Evolutionary conservation across 306 rosid genomes (phyloP).

Genomic region (barrel medic (Medicago truncatula)): DNA sequence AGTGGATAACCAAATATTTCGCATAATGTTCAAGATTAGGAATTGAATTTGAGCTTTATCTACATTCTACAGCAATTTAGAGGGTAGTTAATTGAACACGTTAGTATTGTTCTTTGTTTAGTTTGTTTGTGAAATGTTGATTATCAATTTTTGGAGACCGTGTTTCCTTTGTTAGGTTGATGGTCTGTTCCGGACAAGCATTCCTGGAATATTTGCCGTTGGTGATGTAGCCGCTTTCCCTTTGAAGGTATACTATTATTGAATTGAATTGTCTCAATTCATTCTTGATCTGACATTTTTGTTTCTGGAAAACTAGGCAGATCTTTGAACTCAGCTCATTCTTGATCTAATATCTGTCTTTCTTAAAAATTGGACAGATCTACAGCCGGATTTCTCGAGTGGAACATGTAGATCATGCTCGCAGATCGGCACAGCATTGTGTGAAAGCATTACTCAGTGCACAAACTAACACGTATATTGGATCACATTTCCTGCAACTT

Average conservation of each 20-base stretch:
- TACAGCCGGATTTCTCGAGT: slow-evolving; percentile 80
- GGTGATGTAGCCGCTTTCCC: slow-evolving; percentile 96
- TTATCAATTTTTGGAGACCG: slow-evolving; percentile 16
- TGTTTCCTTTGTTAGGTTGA: slow-evolving; percentile 58
- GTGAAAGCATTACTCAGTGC: slow-evolving; percentile 80
- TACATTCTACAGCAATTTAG: not conserved
- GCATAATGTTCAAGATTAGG: slow-evolving; percentile 23
- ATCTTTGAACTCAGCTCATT: slow-evolving; percentile 54
- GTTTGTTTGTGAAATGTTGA: slow-evolving; percentile 25
- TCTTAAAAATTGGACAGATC: slow-evolving; percentile 57
- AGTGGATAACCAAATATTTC: slow-evolving; percentile 12
- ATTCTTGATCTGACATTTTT: slow-evolving; percentile 30
- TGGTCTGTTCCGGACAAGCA: slow-evolving; percentile 78
- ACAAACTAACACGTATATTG: slow-evolving; percentile 65
- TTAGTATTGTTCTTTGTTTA: not conserved
- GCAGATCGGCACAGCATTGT: slow-evolving; percentile 85
- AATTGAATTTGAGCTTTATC: slow-evolving; percentile 12
- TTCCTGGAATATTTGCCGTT: slow-evolving; percentile 85
- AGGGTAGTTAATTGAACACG: not conserved
- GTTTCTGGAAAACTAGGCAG: slow-evolving; percentile 41
- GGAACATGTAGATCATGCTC: slow-evolving; percentile 99
- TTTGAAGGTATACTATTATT: slow-evolving; percentile 63
- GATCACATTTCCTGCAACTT: slow-evolving; percentile 35
- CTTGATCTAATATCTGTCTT: slow-evolving; percentile 30
- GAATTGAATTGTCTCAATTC: slow-evolving; percentile 13